Percentiles rank a stretch among this genome's conserved stretches.
phyloP scores from a whole-genome alignment of 495 filamentous ascomycete species.

The Patellaria atrata region DNA sequence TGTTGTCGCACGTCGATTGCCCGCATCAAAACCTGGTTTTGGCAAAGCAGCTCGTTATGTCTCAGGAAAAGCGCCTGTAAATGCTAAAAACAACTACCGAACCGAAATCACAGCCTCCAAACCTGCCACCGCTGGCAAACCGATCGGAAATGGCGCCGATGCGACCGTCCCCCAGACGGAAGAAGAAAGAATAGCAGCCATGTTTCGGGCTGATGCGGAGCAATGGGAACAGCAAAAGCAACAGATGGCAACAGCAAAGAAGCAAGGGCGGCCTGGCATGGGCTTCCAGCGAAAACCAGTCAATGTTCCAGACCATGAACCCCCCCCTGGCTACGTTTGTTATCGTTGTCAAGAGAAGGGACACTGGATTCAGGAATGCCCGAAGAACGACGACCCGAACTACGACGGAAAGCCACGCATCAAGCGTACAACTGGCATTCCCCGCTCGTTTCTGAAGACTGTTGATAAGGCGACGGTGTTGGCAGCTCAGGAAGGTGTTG shows the following conservation, averaged over 20 bases:
- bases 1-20: slow-evolving; percentile 78
- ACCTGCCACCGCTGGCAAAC: slow-evolving; percentile 27
- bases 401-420: slow-evolving; percentile 83
- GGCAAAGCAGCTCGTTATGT: slow-evolving; percentile 92
- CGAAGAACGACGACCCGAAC: slow-evolving; percentile 92
- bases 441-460: slow-evolving; percentile 79
- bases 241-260: slow-evolving; percentile 66
- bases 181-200: slow-evolving; percentile 78
- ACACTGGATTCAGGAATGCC: slow-evolving; percentile 95
- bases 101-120: slow-evolving; percentile 46
- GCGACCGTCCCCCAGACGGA: slow-evolving; percentile 66
- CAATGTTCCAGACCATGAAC: slow-evolving; percentile 77
- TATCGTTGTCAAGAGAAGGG: slow-evolving; percentile 98
- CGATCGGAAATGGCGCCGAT: slow-evolving; percentile 36
- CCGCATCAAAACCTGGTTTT: slow-evolving; percentile 62
- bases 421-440: slow-evolving; percentile 92
- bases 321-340: slow-evolving; percentile 86
- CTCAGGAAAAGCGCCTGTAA: slow-evolving; percentile 88
- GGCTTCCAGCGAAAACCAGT: slow-evolving; percentile 48
- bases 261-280: too few relatives aligned
- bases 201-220: slow-evolving; percentile 71
- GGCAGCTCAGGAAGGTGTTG: slow-evolving; percentile 49
- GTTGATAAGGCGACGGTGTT: slow-evolving; percentile 77
- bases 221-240: slow-evolving; percentile 82
- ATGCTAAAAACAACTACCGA: slow-evolving; percentile 60